Evolutionary conservation across 306 rosid species (phyloP).

Genomic region (Ammopiptanthus mongolicus): DNA sequence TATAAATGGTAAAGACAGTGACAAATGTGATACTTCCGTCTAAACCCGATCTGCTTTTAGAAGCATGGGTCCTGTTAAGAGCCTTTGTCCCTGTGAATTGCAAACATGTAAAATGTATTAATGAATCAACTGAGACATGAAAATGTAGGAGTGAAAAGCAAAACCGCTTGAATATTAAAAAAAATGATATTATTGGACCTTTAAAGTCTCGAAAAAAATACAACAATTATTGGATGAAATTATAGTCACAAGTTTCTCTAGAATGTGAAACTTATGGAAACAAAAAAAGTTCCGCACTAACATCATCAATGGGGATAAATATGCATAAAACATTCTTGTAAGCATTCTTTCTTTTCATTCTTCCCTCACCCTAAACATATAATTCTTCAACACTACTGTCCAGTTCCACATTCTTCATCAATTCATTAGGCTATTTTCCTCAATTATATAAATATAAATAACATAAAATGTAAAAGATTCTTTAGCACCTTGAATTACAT

Average conservation of each 20-base stretch:
- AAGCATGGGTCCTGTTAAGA: conserved; percentile 51
- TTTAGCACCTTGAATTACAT: not conserved
- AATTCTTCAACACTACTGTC: too few relatives aligned
- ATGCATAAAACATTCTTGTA: not conserved
- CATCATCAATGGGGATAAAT: not conserved
- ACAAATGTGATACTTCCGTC: conserved; percentile 50
- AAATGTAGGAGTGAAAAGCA: not conserved
- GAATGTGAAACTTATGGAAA: not conserved
- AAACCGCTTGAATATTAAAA: not conserved
- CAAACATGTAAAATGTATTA: conserved; percentile 9
- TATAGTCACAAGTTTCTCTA: not conserved
- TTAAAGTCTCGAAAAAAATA: not conserved
- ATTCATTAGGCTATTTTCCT: not conserved
- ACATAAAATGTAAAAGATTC: not conserved
- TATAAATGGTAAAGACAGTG: conserved; percentile 71
- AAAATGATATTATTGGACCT: not conserved
- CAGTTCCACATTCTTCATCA: not conserved
- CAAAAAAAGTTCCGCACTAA: not conserved
- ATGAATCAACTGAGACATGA: not conserved
- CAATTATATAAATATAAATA: not conserved
- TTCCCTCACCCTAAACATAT: too few relatives aligned
- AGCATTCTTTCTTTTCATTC: too few relatives aligned
- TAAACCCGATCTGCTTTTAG: conserved; percentile 21
- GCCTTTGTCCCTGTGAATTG: conserved; percentile 64
- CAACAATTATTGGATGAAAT: not conserved